These are phyloP conservation scores for Fusarium anguioides DNA, from an alignment of 2,329 filamentous ascomycete genomes.

Conservation along the genomic window DNA sequence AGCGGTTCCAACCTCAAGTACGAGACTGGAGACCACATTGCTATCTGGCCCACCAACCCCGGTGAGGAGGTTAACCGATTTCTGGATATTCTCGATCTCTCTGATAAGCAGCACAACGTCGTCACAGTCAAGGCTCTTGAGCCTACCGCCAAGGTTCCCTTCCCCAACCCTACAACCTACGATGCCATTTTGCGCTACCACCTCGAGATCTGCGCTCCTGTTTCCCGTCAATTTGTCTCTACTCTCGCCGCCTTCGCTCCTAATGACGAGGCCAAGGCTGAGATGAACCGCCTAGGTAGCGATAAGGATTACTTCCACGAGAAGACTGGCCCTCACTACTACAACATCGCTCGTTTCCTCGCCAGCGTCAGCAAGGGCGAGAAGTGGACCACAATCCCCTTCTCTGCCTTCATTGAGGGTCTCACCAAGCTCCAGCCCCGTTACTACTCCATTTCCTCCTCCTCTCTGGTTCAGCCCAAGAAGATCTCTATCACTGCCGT, in stretches of 20 bases:
- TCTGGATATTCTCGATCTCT: slow-evolving; percentile 79
- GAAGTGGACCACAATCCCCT: slow-evolving; percentile 86
- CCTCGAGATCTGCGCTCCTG: slow-evolving; percentile 93
- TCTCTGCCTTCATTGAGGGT: slow-evolving; percentile 94
- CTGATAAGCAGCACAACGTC: slow-evolving; percentile 81
- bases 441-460: slow-evolving; percentile 99
- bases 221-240: slow-evolving; percentile 94
- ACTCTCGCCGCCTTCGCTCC: slow-evolving; percentile 91
- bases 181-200: slow-evolving; percentile 94
- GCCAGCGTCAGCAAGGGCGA: slow-evolving; percentile 76
- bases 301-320: slow-evolving; percentile 97
- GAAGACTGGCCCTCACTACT: slow-evolving; percentile 81
- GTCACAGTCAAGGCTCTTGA: slow-evolving; percentile 92
- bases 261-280: slow-evolving; percentile 83
- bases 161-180: slow-evolving; percentile 96
- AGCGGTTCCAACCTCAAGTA: slow-evolving; percentile 90
- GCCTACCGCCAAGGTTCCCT: slow-evolving; percentile 95
- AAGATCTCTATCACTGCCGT: slow-evolving; percentile 96
- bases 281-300: slow-evolving; percentile 87
- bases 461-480: slow-evolving; percentile 91
- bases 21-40: slow-evolving; percentile 97
- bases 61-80: slow-evolving; percentile 93
- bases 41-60: slow-evolving; percentile 95
- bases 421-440: slow-evolving; percentile 95
- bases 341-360: slow-evolving; percentile 90